Evolutionary conservation across 2,329 filamentous ascomycete genomes (phyloP).

Genomic region (Purpureocillium lavendulum): DNA sequence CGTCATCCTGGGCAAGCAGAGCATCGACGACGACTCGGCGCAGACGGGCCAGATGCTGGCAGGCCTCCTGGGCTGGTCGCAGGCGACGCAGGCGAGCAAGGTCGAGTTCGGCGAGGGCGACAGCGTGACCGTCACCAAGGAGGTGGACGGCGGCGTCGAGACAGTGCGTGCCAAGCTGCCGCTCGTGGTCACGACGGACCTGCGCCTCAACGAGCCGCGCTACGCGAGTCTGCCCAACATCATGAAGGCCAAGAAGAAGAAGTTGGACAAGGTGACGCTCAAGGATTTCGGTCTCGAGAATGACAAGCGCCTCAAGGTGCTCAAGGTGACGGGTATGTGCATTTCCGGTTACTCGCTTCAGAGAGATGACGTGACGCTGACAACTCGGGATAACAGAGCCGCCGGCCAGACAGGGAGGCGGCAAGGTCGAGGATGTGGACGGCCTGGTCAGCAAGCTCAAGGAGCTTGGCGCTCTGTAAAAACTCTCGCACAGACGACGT

Average conservation of each 20-base stretch:
- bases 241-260: constrained; percentile 99
- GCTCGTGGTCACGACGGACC: constrained; percentile 89
- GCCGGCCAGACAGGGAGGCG: constrained; percentile 77
- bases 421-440: constrained; percentile 95
- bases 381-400: constrained; percentile 54
- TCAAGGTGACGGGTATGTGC: constrained; percentile 74
- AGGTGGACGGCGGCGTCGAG: constrained; percentile 94
- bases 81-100: constrained; percentile 88
- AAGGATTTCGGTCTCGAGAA: constrained; percentile 73
- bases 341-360: neutral
- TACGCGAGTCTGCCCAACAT: constrained; percentile 97
- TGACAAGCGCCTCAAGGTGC: constrained; percentile 70
- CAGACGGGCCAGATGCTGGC: constrained; percentile 99
- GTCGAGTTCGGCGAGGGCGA: constrained; percentile 68
- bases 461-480: constrained; percentile 82
- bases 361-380: neutral
- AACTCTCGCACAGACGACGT: neutral
- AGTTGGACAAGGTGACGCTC: constrained; percentile 83
- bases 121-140: constrained; percentile 68
- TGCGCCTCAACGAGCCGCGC: constrained; percentile 88
- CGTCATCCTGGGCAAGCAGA: constrained; percentile 93
- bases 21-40: constrained; percentile 89
- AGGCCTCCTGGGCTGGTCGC: constrained; percentile 81
- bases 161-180: constrained; percentile 80
- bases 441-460: constrained; percentile 91